Base-by-base conservation (phyloP, 108 stramenopile genomes). In the Chaetoceros muelleri region DNA sequence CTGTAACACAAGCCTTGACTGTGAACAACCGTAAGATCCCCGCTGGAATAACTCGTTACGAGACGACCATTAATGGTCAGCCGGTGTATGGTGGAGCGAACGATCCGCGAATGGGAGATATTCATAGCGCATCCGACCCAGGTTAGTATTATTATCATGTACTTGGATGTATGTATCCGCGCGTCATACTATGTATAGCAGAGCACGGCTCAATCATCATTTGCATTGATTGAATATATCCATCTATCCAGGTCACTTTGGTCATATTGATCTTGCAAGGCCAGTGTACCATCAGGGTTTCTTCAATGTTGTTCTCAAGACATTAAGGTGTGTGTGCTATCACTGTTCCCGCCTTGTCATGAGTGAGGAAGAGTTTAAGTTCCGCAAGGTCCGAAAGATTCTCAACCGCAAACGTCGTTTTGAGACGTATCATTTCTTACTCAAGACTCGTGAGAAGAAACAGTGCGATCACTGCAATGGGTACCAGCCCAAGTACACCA, bases 221-320 rank as follows among this genome's bases (percentile, higher is more conserved):
- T n/a, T n/a, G n/a, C n/a, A n/a, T n/a, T n/a, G n/a, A n/a, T n/a
- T n/a, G n/a, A n/a, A n/a, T n/a, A n/a, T n/a, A n/a, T n/a, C n/a
- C n/a, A n/a, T n/a, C n/a, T n/a, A n/a, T 40, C 34, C 13, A 40
- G 96, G 98, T 57, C 94, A 99, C 69, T 99, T 99, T 64, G 98
- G 98, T 17, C 98, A 99, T 79, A 80, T 99, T 52, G 95, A 99
- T 60, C 68, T 97, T 47, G 95, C 96, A 34, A 61, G 82, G 30
- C 95, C 98, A 20, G 96, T 98, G 31, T 99, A 94, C 62, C 99
- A 99, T 65, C 79, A 90, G 57, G 99, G 98, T 27, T 97, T 96
- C 56, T 62, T 98, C 57, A 79, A 96, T 55, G 70, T 80, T 5
- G 84, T 79, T 3, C 66, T 97, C 30, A 93, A 93, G 73, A 70